Evolutionary conservation across 148 eudicot species (phyloP).

Genomic region (Vaccinium vitisidaea): DNA sequence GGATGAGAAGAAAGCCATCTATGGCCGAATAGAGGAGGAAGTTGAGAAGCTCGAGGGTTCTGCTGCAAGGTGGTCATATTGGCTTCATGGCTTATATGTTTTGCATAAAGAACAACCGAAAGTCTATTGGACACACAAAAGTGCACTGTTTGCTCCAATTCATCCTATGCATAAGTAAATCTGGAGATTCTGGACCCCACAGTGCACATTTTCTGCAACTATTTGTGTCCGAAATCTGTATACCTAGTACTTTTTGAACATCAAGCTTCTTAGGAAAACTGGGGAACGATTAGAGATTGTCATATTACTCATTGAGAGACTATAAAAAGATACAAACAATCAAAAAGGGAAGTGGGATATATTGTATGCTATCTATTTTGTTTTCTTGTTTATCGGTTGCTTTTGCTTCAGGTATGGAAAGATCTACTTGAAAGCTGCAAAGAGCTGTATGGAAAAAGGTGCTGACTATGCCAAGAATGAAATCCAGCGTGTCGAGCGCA

Average conservation of each 20-base stretch:
- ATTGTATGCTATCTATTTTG: not conserved
- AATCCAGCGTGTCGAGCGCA: constrained; percentile 80
- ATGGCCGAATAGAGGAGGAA: constrained; percentile 68
- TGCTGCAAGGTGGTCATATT: constrained; percentile 58
- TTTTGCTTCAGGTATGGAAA: constrained; percentile 66
- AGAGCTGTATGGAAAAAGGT: constrained; percentile 85
- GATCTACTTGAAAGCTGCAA: constrained; percentile 82
- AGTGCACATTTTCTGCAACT: not conserved
- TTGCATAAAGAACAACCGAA: not conserved
- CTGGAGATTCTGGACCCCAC: not conserved
- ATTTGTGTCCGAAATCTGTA: not conserved
- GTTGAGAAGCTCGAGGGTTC: constrained; percentile 83
- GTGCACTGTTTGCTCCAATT: not conserved
- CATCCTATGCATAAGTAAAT: not conserved
- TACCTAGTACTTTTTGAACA: not conserved
- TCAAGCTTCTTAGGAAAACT: not conserved
- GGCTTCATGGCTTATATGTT: not conserved
- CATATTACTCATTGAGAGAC: not conserved
- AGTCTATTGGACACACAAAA: not conserved
- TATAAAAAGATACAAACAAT: not conserved
- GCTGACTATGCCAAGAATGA: constrained; percentile 90
- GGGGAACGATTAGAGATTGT: not conserved
- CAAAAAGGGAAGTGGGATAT: not conserved
- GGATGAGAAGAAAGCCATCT: constrained; percentile 74
- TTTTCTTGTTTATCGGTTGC: not conserved